Conservation (phyloP, 2,329 filamentous ascomycete species). For the Coniochaeta sp. region DNA sequence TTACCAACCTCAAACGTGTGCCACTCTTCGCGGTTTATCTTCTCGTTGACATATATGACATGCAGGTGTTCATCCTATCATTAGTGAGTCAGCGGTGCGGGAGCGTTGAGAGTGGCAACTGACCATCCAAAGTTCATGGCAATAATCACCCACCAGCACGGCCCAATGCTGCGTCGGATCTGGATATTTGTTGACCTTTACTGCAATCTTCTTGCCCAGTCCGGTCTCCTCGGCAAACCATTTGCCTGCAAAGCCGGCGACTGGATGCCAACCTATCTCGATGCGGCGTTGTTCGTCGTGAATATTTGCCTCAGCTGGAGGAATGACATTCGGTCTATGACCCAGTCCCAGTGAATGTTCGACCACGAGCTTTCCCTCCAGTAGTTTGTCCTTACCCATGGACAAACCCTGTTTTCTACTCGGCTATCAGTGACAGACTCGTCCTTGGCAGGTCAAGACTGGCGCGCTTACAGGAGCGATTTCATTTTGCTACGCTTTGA, state of each 20-base stretch:
- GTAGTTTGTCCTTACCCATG: slow-evolving; percentile 17
- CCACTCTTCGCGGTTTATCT: slow-evolving; percentile 38
- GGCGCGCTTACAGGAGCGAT: slow-evolving; percentile 2
- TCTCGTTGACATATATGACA: slow-evolving; percentile 49
- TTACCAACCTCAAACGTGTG: slow-evolving; percentile 41
- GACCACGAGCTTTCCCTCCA: slow-evolving; percentile 31
- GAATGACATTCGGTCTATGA: slow-evolving; percentile 34
- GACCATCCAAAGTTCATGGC: slow-evolving; percentile 54
- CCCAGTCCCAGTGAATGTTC: slow-evolving; percentile 36
- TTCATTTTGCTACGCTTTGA: slow-evolving; percentile 5
- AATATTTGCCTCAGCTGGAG: slow-evolving; percentile 27
- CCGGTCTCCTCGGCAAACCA: slow-evolving; percentile 51
- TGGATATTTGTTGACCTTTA: slow-evolving; percentile 44
- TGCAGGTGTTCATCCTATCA: slow-evolving; percentile 44
- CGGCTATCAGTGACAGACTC: neutral
- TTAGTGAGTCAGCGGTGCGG: neutral
- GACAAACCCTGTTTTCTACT: slow-evolving; percentile 7
- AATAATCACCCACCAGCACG: slow-evolving; percentile 46
- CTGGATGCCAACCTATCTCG: slow-evolving; percentile 51
- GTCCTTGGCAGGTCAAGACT: neutral
- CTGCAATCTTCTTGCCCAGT: slow-evolving; percentile 47
- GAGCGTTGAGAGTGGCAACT: slow-evolving; percentile 7
- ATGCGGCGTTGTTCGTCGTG: slow-evolving; percentile 32
- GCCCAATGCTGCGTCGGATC: slow-evolving; percentile 56
- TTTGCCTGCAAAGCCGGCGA: slow-evolving; percentile 46